Evolutionary conservation across 345 rosid genomes (phyloP).

Genomic region (Brassica nigra): DNA sequence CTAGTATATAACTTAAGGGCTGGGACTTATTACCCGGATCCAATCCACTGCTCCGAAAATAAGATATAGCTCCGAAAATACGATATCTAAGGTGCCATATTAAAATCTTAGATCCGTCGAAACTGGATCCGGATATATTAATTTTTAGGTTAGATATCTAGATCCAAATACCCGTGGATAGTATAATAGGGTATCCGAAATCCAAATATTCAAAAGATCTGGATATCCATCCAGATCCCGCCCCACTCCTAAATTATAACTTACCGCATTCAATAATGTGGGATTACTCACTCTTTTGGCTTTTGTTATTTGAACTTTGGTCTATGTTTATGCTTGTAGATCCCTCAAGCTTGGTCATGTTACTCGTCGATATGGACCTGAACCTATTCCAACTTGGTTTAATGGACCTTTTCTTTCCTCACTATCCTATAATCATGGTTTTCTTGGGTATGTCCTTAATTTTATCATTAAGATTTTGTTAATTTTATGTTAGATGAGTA

Average conservation of each 20-base stretch:
- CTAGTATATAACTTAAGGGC: neutral
- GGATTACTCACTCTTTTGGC: neutral
- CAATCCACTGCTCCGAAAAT: too few species aligned
- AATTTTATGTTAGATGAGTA: neutral
- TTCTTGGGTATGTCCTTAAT: constrained; percentile 23
- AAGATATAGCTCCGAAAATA: too few species aligned
- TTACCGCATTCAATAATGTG: constrained; percentile 30
- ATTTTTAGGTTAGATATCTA: too few species aligned
- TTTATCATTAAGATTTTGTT: neutral
- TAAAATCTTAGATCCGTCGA: neutral
- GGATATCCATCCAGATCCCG: too few species aligned
- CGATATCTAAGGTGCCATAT: too few species aligned
- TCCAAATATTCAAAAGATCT: too few species aligned
- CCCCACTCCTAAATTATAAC: too few species aligned
- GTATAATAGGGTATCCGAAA: too few species aligned
- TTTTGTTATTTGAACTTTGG: neutral
- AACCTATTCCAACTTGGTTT: constrained; percentile 47
- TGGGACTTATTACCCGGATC: neutral
- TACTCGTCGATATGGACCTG: constrained; percentile 54
- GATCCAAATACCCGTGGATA: too few species aligned
- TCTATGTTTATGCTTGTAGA: constrained; percentile 41
- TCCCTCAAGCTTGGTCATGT: constrained; percentile 81
- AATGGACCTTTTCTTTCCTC: constrained; percentile 66
- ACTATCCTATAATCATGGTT: constrained; percentile 41
- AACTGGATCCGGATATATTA: too few species aligned